Conservation (phyloP, 2,329 filamentous ascomycete genomes). For the Xenosphaeropsis pyriputrescens region DNA sequence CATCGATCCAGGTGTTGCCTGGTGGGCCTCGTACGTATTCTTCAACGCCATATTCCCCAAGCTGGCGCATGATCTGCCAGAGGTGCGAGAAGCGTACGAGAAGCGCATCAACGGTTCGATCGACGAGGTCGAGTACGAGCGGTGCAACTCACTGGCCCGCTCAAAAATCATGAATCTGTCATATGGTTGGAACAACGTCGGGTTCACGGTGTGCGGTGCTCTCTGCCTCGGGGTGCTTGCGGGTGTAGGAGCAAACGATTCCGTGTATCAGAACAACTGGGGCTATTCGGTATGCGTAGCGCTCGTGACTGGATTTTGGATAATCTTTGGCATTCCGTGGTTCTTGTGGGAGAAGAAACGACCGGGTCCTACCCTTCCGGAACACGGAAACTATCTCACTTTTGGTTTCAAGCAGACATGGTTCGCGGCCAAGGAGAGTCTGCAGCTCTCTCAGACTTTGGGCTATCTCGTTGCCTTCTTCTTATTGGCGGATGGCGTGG, state of each 20-base stretch:
- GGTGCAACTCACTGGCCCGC: conserved; percentile 13
- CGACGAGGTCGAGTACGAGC: conserved; percentile 12
- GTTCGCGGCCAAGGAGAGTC: conserved; percentile 13
- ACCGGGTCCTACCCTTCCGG: conserved; percentile 13
- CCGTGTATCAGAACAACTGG: conserved; percentile 13
- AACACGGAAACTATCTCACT: conserved; percentile 13
- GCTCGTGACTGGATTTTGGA: conserved; percentile 16
- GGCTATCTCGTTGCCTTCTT: conserved; percentile 16
- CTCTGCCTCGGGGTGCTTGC: conserved; percentile 13
- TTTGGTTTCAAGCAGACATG: conserved; percentile 16
- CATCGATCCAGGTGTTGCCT: conserved; percentile 11
- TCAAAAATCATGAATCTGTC: conserved; percentile 18
- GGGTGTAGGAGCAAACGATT: conserved; percentile 13
- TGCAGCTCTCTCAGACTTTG: conserved; percentile 15
- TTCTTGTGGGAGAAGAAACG: conserved; percentile 18
- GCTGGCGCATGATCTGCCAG: conserved; percentile 15
- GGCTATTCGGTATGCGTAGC: conserved; percentile 16
- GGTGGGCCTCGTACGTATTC: conserved; percentile 18
- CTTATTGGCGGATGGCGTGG: conserved; percentile 15
- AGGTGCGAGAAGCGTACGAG: conserved; percentile 10
- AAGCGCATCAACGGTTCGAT: conserved; percentile 10
- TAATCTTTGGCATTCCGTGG: conserved; percentile 16
- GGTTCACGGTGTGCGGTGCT: conserved; percentile 13
- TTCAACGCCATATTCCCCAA: conserved; percentile 19
- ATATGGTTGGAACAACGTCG: conserved; percentile 16